Base-by-base conservation (phyloP, 2,329 filamentous ascomycete genomes). In the Nothopassalora personata region DNA sequence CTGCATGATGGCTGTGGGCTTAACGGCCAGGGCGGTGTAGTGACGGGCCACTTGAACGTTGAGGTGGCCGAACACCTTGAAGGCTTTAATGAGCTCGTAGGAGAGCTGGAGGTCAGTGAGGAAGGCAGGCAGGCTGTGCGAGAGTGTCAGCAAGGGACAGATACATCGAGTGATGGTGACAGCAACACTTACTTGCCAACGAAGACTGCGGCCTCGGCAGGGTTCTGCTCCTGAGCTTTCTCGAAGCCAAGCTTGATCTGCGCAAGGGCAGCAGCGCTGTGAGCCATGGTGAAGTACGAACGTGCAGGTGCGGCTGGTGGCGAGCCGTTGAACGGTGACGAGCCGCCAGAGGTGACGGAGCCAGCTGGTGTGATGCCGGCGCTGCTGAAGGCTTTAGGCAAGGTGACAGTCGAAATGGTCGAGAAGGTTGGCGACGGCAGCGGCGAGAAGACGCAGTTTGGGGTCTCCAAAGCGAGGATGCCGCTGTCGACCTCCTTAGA, bases 181-280 rank as follows among this genome's bases (percentile, higher is more conserved):
- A 36, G 52, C 15, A 23, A 31, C 18, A 54, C 52, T 54, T 43
- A 54, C 52, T 54, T 54, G 18, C 52, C 52, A 30, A 54, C 52
- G 36, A 54, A 54, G 52, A 54, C 34, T 7, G 27, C 36, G 15
- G 52, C 52, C 9, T 36, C 18, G 8, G 19, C 52, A 18, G 52
- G 52, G 36, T 18, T 7, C 4, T 46, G 18, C 34, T n/a, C 5
- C 52, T 54, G 52, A 11, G 52, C 34, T 28, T 15, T 31, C 13
- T 39, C 36, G 23, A 54, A 54, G 34, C n/a, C n/a, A 23, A 18
- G 19, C 39, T 46, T 23, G 27, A 46, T 10, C 11, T 11, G 8
- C 7, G 19, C 9, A 19, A 30, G 52, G 15, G 52, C 34, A 31
- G 28, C 19, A 18, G 46, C 46, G 9, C 28, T 19, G 19, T 27